Base-by-base conservation (phyloP, 257 asterid species). In the Solanum etuberosum region DNA sequence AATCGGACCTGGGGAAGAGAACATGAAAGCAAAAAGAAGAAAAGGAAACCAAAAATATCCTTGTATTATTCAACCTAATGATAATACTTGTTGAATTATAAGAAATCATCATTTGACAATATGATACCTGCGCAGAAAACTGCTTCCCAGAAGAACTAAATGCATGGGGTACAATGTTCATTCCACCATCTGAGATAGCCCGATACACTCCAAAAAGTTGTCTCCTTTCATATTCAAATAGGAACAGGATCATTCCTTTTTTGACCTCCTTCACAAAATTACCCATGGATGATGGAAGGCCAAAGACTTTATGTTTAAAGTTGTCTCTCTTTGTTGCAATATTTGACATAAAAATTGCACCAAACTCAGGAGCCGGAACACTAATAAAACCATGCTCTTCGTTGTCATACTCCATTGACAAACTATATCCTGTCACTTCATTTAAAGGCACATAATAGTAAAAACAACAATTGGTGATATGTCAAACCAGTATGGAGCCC, bases 271-370 rank as follows among this genome's bases (percentile, higher is more conserved):
- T 90, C 85, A 95, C 98, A 90, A 96, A 96, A 68, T 83, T 86
- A 81, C 93, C 89, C 73, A 21, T 61, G 83, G 95, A 87, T 23
- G 86, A 88, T 63, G 98, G 98, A 85, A 95, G 92, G 81, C 92
- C 98, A 87, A 96, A 92, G 80, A 95, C 74, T 27, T 87, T 91
- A 83, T 76, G 88, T 48, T 86, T 83, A 38, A 96, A 90, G 89
- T 96, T 93, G 91, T 91, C 98, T 87, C 86, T 92, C 91, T 86
- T 93, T 48, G 96, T 92, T 76, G 86, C 88, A 27, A 31, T 65
- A 83, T 88, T 96, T 61, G 96, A 89, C 94, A 96, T 93, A 90
- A 96, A 95, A 89, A 96, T 95, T 67, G 99, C 99, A 88, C 99
- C 99, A 85, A 84, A 94, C 89, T 93, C 95, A 67, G 97, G 99